Evolutionary conservation across 306 rosid genomes (phyloP).

Genomic region (Crotalaria pallida): DNA sequence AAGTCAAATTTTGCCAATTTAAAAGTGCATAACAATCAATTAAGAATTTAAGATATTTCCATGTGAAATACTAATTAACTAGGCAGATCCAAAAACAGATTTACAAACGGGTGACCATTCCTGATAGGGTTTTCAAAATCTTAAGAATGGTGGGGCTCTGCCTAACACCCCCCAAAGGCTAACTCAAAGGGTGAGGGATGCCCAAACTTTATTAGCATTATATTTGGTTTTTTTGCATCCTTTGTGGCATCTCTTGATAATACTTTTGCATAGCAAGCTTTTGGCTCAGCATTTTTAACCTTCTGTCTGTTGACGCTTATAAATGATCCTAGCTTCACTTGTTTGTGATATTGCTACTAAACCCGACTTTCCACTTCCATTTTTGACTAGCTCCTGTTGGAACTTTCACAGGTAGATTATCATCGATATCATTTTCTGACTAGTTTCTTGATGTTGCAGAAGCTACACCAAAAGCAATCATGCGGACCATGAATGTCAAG

Average conservation of each 20-base stretch:
- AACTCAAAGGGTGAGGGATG: too few species aligned
- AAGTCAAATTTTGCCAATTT: too few species aligned
- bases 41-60: neutral
- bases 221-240: too few species aligned
- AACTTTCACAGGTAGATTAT: slow-evolving; percentile 8
- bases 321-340: neutral
- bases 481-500: slow-evolving; percentile 99
- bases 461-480: slow-evolving; percentile 97
- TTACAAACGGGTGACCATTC: too few species aligned
- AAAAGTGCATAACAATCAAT: neutral
- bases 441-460: slow-evolving; percentile 53
- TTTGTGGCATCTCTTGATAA: neutral
- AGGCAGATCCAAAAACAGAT: neutral
- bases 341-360: slow-evolving; percentile 9
- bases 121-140: too few species aligned
- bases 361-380: neutral
- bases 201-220: too few species aligned
- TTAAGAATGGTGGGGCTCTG: too few species aligned
- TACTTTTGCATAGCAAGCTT: neutral
- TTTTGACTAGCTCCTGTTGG: neutral
- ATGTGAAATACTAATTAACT: neutral
- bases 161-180: too few species aligned
- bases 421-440: slow-evolving; percentile 31
- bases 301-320: neutral
- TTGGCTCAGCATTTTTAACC: neutral